Evolutionary conservation across 352 stramenopile genomes (phyloP).

Genomic region (Pythium chondricola): DNA sequence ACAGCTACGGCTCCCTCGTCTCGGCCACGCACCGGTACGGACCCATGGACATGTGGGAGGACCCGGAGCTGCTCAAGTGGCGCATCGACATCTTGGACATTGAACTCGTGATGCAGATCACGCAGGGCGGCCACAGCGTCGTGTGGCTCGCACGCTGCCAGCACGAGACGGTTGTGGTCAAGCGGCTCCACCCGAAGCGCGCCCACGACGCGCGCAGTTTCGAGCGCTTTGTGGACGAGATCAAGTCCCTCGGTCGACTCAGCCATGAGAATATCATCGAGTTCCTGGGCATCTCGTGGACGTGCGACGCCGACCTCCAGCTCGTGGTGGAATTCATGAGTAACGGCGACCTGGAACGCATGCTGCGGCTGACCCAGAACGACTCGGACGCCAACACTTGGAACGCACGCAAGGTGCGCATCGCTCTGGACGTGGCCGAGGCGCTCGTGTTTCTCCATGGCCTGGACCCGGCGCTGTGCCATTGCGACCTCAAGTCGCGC

Average conservation of each 20-base stretch:
- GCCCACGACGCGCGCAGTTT: conserved; percentile 8
- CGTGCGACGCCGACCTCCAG: conserved; percentile 39
- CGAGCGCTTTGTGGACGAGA: conserved; percentile 54
- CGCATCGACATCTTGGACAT: conserved; percentile 20
- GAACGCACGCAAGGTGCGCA: conserved; percentile 41
- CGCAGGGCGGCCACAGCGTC: conserved; percentile 8
- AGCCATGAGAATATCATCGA: conserved; percentile 73
- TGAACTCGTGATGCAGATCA: conserved; percentile 20
- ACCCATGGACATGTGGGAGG: conserved; percentile 21
- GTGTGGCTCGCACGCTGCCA: conserved; percentile 17
- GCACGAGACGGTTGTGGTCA: conserved; percentile 17
- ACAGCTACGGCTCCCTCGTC: conserved; percentile 10
- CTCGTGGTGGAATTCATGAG: conserved; percentile 75
- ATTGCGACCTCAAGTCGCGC: conserved; percentile 28
- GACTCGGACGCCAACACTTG: conserved; percentile 28
- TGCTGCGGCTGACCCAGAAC: conserved; percentile 29
- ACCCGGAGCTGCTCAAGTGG: conserved; percentile 15
- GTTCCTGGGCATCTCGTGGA: conserved; percentile 77
- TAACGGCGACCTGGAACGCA: conserved; percentile 50
- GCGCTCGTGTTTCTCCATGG: conserved; percentile 29
- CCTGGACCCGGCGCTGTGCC: conserved; percentile 19
- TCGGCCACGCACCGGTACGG: conserved; percentile 7
- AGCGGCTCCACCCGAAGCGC: conserved; percentile 20
- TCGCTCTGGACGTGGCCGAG: conserved; percentile 23
- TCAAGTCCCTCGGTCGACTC: conserved; percentile 53